Base-by-base conservation (phyloP, 306 rosid species). In the Corylus americana region DNA sequence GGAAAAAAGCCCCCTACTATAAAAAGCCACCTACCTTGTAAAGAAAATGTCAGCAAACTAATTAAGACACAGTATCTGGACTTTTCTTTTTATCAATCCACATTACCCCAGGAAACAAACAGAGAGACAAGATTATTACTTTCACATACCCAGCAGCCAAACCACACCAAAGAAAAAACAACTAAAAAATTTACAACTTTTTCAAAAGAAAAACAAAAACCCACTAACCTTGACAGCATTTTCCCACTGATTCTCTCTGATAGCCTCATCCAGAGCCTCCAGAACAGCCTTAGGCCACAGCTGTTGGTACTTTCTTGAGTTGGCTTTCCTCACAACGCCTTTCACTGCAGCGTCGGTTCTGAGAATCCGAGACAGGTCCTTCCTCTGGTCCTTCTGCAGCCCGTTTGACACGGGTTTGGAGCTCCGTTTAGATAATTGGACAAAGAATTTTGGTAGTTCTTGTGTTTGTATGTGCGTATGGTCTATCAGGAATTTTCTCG, bases 251-350 rank as follows among this genome's bases (percentile, higher is more conserved):
- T 61, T 59, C 49, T 72, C 83, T 61, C 63, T 79, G 68, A 92
- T 82, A 29, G 98, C 97, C 8, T 94, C 95, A 39, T 94, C 89
- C 75, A 94, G 76, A 58, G 97, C 93, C 86, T 92, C 93, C 75
- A 94, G 84, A 79, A 94, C 90, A 51, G 97, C 84, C 74, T 90
- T 92, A 8, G 98, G 98, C 93, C 92, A 92, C 1, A 94, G 83
- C 49, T 85, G 92, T 8, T 73, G 87, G 79, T 91, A 82, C 86
- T 88, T 89, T 78, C 78, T 86, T 1, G 98, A 91, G 55, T 86
- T 88, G 5, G 84, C 90, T 80, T 94, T 94, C 66, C 83, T 87
- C 80, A 81, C 87, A 2, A 94, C 82, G 39, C 91, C 91, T 70
- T 29, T 80, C n/a, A 94, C 86, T 2, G 98, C 97, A 8, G 97